phyloP scores from a whole-genome alignment of 2,329 filamentous ascomycete genomes.

The Colletotrichum sp. region DNA sequence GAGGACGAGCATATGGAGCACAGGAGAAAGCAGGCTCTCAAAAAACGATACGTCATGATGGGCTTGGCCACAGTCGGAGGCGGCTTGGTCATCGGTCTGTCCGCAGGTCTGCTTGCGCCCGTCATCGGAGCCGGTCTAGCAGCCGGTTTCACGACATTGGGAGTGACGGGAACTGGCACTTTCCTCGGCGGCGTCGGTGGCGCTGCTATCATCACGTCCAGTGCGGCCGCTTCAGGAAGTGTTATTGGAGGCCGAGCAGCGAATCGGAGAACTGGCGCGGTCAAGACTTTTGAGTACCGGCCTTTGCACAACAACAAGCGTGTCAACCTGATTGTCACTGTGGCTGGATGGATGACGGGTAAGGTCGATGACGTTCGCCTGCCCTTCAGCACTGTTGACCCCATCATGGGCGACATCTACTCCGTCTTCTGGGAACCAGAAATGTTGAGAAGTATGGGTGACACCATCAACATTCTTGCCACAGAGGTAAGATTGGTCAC shows the following conservation, averaged over 20 bases:
- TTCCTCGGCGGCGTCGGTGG: conserved; percentile 93
- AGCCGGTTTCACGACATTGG: conserved; percentile 93
- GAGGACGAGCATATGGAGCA: conserved; percentile 93
- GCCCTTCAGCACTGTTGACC: conserved; percentile 94
- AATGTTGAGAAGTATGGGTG: conserved; percentile 97
- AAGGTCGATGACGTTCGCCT: conserved; percentile 96
- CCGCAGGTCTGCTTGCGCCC: conserved; percentile 88
- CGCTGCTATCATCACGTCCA: conserved; percentile 91
- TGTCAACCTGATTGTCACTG: conserved; percentile 92
- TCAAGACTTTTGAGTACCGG: conserved; percentile 96
- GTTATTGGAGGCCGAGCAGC: conserved; percentile 87
- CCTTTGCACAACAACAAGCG: conserved; percentile 98
- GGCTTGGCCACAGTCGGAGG: conserved; percentile 95
- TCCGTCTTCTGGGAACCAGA: conserved; percentile 98
- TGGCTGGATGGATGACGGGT: conserved; percentile 98
- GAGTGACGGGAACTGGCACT: conserved; percentile 83
- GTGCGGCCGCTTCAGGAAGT: conserved; percentile 83
- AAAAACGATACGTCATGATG: conserved; percentile 90
- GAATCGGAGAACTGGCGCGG: conserved; percentile 85
- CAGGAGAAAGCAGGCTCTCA: conserved; percentile 80
- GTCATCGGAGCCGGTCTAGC: conserved; percentile 94
- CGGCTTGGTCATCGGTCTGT: conserved; percentile 92
- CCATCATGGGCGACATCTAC: conserved; percentile 98
- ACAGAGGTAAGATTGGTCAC: conserved; percentile 77
- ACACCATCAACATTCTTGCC: conserved; percentile 96